Conservation (phyloP, 2,329 filamentous ascomycete genomes). For the Exophiala xenobiotica region DNA sequence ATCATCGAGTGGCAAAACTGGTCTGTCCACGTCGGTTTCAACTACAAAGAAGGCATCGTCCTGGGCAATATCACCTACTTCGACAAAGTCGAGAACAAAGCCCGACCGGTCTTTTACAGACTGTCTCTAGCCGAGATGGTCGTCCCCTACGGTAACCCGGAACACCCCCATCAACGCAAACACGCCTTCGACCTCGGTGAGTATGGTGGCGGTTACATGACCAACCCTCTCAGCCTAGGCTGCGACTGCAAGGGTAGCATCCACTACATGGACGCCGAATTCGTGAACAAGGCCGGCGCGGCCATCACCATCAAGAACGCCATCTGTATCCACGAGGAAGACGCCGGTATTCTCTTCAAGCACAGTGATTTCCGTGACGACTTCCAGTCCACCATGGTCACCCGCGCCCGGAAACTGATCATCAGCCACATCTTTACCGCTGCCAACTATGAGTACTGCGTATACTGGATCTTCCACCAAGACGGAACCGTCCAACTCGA, state of each 20-base stretch:
- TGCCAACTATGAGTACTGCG: conserved; percentile 91
- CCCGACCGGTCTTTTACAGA: conserved; percentile 81
- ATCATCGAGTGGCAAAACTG: conserved; percentile 88
- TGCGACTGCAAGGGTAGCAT: conserved; percentile 79
- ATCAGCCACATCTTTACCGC: conserved; percentile 92
- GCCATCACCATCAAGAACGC: conserved; percentile 85
- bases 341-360: conserved; percentile 88
- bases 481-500: conserved; percentile 90
- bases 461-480: conserved; percentile 88
- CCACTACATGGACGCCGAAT: conserved; percentile 85
- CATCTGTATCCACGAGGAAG: conserved; percentile 93
- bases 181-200: conserved; percentile 50
- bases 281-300: conserved; percentile 63
- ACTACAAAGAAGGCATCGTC: conserved; percentile 88
- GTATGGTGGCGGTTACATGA: conserved; percentile 51
- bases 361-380: conserved; percentile 92
- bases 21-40: conserved; percentile 91
- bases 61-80: conserved; percentile 88
- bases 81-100: conserved; percentile 66
- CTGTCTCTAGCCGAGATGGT: conserved; percentile 92
- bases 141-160: conserved; percentile 65
- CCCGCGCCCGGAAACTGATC: conserved; percentile 79
- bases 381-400: conserved; percentile 68
- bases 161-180: conserved; percentile 50
- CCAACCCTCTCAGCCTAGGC: conserved; percentile 47